Conservation (phyloP, 169 alveolate genomes). For the Amoebophrya sp. region DNA sequence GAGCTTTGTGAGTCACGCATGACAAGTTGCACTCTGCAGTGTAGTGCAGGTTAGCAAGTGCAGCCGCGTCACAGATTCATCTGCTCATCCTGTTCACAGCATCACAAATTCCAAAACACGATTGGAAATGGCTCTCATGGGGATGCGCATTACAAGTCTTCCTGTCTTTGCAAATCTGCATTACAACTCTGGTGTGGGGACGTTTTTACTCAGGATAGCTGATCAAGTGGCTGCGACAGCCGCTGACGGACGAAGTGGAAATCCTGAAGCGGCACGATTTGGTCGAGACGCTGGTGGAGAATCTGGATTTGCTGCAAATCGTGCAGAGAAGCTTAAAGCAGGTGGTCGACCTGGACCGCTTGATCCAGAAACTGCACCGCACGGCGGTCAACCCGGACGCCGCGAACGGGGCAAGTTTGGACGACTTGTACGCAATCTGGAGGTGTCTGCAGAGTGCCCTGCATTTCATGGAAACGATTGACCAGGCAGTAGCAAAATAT, state of each 20-base stretch:
- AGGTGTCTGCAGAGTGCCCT: neutral
- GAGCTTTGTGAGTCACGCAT: too few species aligned
- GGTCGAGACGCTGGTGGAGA: neutral
- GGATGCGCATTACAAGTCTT: too few species aligned
- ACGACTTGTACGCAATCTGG: neutral
- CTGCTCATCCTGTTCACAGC: too few species aligned
- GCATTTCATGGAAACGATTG: neutral
- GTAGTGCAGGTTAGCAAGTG: too few species aligned
- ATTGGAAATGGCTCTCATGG: too few species aligned
- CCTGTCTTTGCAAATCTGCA: too few species aligned
- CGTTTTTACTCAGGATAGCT: too few species aligned
- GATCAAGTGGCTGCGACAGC: conserved; percentile 74
- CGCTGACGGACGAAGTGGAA: neutral
- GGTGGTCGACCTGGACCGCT: neutral
- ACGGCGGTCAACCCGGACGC: neutral
- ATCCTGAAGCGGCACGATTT: neutral
- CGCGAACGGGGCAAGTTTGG: neutral
- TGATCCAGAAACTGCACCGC: neutral
- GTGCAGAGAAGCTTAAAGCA: neutral
- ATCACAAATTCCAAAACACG: too few species aligned
- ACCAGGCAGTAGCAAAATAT: too few species aligned
- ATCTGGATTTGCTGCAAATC: neutral
- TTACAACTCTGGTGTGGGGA: too few species aligned
- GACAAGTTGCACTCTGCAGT: too few species aligned
- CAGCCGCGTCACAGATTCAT: too few species aligned